Evolutionary conservation across 495 filamentous ascomycete genomes (phyloP), one percentile per base, ranked within the genome.

Genomic region (Pyrenula aspistea): DNA sequence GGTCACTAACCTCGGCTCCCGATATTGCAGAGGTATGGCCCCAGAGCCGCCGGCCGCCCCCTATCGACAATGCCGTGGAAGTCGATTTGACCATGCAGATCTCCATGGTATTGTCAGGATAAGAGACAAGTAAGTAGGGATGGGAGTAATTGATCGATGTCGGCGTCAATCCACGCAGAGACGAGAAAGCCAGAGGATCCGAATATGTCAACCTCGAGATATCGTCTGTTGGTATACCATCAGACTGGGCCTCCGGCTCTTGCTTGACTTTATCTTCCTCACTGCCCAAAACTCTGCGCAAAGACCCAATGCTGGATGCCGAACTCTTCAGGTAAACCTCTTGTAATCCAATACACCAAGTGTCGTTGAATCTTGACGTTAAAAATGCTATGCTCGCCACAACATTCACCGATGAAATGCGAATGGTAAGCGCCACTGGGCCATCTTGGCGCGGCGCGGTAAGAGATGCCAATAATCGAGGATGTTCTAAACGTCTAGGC

Each of bases 11-110:
- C 58, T 96, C 84, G 22, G 88, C 92, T 12, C 85, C 82, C 47
- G 86, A 86, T 12, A 98, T 88, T 0, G 89, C 88, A 1, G 92
- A 95, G 0, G 93, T 97, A 62, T 98, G 93, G 19, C 93, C 93
- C 87, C 88, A 96, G 10, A 98, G 79, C 22, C 87, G 77, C 52
- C 81, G 88, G 15, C 89, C 90, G 0, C 80, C 72, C 22, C 86
- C 83, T 49, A 98, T 85, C 15, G 77, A 80, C 8, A 96, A 75
- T 1, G 74, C 71, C 0, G 78, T 70, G 2, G 81, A 71, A 8
- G 79, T 87, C 1, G 91, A 95, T 42, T 79, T 89, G 62, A 92
- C 87, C 42, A 95, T 77, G 62, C 93, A 89, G 58, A 96, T 76
- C 0, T 90, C 87, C 54, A 98, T 74, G 0, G 93, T 98, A 63